phyloP scores from a whole-genome alignment of 2,329 filamentous ascomycete genomes.

The Trichoderma aggressivum region DNA sequence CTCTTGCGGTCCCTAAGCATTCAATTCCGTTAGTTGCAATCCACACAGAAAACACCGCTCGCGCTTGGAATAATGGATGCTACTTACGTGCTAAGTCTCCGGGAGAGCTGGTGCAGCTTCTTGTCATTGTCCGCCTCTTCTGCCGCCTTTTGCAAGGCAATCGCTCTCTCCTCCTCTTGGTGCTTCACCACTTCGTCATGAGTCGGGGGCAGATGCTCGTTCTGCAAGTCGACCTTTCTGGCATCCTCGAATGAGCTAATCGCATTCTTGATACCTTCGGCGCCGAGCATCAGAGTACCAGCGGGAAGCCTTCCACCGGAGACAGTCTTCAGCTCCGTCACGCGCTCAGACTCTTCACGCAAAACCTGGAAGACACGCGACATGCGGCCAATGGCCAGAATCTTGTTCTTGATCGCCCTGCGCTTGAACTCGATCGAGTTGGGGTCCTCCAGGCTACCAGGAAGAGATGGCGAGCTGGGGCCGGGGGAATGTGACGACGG shows the following conservation, averaged over 20 bases:
- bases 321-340: constrained; percentile 96
- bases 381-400: constrained; percentile 91
- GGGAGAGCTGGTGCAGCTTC: constrained; percentile 78
- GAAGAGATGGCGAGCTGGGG: constrained; percentile 67
- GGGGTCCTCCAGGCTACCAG: constrained; percentile 57
- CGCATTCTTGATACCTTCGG: constrained; percentile 97
- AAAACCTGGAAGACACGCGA: constrained; percentile 98
- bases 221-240: constrained; percentile 93
- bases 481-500: constrained; percentile 66
- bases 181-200: constrained; percentile 87
- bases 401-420: constrained; percentile 99
- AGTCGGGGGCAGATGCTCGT: constrained; percentile 87
- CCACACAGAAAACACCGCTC: background rate
- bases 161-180: constrained; percentile 74
- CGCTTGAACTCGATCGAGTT: constrained; percentile 93
- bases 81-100: constrained; percentile 89
- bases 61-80: background rate
- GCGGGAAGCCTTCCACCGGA: constrained; percentile 88
- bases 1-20: constrained; percentile 29
- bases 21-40: constrained; percentile 13
- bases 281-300: constrained; percentile 95
- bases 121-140: constrained; percentile 90
- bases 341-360: constrained; percentile 92
- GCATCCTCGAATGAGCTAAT: constrained; percentile 97
- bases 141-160: constrained; percentile 80